Evolutionary conservation across 73 alveolate species (phyloP).

Genomic region (Symbiodinium pilosum): DNA sequence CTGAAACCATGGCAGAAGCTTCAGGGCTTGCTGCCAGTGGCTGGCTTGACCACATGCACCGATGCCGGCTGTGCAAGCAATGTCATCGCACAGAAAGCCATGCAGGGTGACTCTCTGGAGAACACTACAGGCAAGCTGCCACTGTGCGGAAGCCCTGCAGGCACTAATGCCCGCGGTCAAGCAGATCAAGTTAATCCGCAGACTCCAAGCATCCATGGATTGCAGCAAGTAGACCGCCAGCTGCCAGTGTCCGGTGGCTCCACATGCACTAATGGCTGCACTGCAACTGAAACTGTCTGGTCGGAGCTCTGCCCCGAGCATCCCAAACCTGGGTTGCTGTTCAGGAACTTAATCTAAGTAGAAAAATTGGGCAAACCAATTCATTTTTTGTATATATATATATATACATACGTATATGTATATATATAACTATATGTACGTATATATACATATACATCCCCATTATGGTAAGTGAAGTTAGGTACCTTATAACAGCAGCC

Average conservation of each 20-base stretch:
- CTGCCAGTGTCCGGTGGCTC: slow-evolving; percentile 31
- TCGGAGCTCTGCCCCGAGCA: neutral
- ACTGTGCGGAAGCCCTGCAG: slow-evolving; percentile 30
- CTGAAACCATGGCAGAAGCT: neutral
- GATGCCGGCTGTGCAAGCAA: slow-evolving; percentile 69
- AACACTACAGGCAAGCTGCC: slow-evolving; percentile 44
- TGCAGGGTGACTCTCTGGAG: slow-evolving; percentile 9
- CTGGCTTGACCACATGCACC: slow-evolving; percentile 71
- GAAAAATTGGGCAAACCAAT: too few species aligned
- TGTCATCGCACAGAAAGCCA: neutral
- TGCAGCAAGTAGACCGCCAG: slow-evolving; percentile 9
- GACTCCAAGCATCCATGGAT: neutral
- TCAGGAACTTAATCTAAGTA: too few species aligned
- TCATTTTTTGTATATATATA: too few species aligned
- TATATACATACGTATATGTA: too few species aligned
- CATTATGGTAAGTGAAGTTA: too few species aligned
- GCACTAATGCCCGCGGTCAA: slow-evolving; percentile 68
- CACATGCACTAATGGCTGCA: slow-evolving; percentile 67
- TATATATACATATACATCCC: too few species aligned
- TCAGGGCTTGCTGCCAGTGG: slow-evolving; percentile 34
- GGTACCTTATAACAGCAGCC: too few species aligned
- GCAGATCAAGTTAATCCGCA: neutral
- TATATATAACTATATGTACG: too few species aligned
- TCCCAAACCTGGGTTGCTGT: too few species aligned
- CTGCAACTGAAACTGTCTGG: slow-evolving; percentile 58